A percentile compares a stretch with the other conserved stretches of the same genome.
These are phyloP conservation scores for Fusarium vanettenii DNA, from an alignment of 2,329 filamentous ascomycete genomes.

Conservation along the genomic window DNA sequence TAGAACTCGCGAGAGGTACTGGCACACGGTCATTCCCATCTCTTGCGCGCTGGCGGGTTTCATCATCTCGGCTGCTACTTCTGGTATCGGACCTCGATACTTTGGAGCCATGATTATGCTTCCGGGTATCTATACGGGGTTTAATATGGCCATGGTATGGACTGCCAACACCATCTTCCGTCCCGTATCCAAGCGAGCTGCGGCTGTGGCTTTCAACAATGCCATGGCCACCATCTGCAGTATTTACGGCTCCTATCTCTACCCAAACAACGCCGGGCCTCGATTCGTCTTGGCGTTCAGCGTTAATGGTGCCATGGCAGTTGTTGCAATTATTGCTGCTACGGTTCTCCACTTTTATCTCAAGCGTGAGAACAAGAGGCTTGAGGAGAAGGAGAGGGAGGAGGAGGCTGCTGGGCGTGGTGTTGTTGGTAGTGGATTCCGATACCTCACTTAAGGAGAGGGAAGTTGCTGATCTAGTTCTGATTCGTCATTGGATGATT, in stretches of 20 bases:
- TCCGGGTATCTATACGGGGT: background rate
- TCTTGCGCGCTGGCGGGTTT: background rate
- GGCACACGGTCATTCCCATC: conserved; percentile 55
- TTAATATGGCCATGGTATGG: conserved; percentile 13
- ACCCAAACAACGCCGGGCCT: background rate
- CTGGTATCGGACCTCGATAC: background rate
- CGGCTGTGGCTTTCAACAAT: conserved; percentile 3
- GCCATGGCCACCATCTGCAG: background rate
- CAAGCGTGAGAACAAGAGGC: background rate
- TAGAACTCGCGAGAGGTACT: conserved; percentile 56
- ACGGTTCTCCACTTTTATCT: conserved; percentile 4
- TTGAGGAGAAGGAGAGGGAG: background rate
- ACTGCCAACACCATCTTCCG: background rate
- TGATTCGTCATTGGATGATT: background rate
- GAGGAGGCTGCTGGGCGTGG: background rate
- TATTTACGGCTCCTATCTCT: background rate
- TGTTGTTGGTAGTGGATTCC: background rate
- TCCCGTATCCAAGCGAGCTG: background rate
- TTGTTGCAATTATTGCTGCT: background rate
- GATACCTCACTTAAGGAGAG: background rate
- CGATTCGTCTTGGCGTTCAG: conserved; percentile 1
- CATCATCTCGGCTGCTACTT: background rate
- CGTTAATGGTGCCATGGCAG: background rate
- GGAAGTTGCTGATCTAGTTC: background rate
- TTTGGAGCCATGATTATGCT: conserved; percentile 11